These are phyloP conservation scores for Acanthamoeba polyphaga DNA, from an alignment of 208 protist genomes.

Conservation along the genomic window DNA sequence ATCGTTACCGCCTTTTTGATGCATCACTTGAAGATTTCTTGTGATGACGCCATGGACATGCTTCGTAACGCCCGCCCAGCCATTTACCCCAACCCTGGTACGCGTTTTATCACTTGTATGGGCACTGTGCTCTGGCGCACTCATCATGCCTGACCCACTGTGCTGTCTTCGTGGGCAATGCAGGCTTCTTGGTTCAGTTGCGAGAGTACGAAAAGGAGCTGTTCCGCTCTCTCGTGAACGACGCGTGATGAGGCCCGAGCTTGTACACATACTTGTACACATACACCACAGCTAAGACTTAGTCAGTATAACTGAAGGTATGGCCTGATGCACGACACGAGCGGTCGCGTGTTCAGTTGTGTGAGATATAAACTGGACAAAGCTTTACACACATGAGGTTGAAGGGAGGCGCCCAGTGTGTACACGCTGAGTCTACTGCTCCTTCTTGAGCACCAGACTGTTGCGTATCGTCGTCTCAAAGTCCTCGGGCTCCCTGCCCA, in stretches of 20 bases:
- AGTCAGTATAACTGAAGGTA: too few species aligned
- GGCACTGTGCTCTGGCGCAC: too few species aligned
- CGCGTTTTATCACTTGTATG: not conserved
- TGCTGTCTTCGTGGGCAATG: not conserved
- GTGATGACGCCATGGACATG: not conserved
- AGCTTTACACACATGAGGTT: too few species aligned
- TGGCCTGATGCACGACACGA: too few species aligned
- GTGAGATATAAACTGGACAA: too few species aligned
- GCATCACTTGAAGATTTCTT: slow-evolving; percentile 32
- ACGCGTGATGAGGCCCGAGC: not conserved
- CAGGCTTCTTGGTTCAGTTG: slow-evolving; percentile 31
- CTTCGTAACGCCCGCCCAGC: not conserved
- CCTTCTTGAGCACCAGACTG: too few species aligned
- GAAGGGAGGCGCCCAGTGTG: too few species aligned
- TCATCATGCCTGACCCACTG: not conserved
- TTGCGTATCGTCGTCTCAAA: too few species aligned
- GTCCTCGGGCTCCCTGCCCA: too few species aligned
- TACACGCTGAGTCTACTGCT: too few species aligned
- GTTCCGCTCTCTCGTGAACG: not conserved
- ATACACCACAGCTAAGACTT: too few species aligned
- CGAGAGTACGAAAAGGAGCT: not conserved
- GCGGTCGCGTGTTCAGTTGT: too few species aligned
- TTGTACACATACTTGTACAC: not conserved
- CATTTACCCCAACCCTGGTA: slow-evolving; percentile 35
- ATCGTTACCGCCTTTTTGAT: slow-evolving; percentile 22